Conservation (phyloP, 148 eudicot species). For the Fallopia convolvulus region DNA sequence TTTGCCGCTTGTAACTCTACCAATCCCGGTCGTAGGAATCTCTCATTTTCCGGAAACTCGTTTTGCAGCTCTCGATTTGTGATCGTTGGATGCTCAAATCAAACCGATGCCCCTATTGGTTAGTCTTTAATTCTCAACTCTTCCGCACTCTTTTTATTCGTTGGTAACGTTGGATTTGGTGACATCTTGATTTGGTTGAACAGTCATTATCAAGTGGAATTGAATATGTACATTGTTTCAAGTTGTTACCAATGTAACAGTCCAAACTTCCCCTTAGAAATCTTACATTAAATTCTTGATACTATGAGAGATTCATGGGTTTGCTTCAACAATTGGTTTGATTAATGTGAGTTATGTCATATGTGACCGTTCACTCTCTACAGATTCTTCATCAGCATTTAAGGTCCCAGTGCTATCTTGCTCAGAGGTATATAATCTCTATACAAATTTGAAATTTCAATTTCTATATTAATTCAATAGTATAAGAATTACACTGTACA, state of each 20-base stretch:
- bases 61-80: conserved; percentile 4
- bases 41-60: conserved; percentile 18
- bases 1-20: background rate
- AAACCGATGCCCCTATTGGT: conserved; percentile 23
- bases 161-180: background rate
- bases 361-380: conserved; percentile 13
- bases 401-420: conserved; percentile 56
- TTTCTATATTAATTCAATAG: background rate
- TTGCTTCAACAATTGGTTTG: background rate
- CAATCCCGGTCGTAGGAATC: conserved; percentile 6
- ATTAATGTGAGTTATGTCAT: background rate
- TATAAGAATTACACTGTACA: background rate
- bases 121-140: conserved; percentile 5
- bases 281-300: background rate
- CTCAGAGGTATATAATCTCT: conserved; percentile 50
- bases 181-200: background rate
- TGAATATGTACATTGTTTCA: background rate
- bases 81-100: conserved; percentile 19
- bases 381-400: conserved; percentile 29
- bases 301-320: background rate
- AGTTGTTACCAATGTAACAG: background rate
- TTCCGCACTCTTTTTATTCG: no score
- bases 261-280: background rate
- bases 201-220: background rate
- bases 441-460: background rate